These are phyloP conservation scores for Hygrophorus russula DNA, from an alignment of 768 basidiomycete genomes.

Conservation along the genomic window DNA sequence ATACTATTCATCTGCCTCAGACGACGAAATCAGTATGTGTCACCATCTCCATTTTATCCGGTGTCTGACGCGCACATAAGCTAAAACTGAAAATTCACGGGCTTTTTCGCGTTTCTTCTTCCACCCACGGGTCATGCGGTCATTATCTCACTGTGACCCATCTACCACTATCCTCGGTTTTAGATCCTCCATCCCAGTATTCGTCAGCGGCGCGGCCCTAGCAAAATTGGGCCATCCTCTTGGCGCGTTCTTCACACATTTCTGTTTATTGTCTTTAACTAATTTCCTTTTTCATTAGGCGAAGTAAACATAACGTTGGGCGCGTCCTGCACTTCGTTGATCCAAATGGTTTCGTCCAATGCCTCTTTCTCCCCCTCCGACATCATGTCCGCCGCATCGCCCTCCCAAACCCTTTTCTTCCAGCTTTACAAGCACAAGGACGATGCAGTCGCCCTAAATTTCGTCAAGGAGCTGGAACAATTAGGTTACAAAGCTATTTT, in stretches of 20 bases:
- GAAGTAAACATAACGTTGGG: conserved; percentile 76
- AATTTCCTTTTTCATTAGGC: conserved; percentile 30
- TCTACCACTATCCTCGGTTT: conserved; percentile 68
- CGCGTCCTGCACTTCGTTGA: conserved; percentile 51
- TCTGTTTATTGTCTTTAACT: not conserved
- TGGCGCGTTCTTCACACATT: conserved; percentile 21
- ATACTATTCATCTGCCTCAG: conserved; percentile 80
- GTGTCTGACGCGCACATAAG: conserved; percentile 23
- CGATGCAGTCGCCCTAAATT: conserved; percentile 51
- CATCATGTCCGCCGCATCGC: conserved; percentile 45
- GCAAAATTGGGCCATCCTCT: conserved; percentile 82
- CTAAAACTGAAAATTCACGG: conserved; percentile 55
- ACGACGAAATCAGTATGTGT: conserved; percentile 71
- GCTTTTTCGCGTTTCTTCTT: conserved; percentile 87
- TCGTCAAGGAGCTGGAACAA: conserved; percentile 58
- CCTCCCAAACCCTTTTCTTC: conserved; percentile 61
- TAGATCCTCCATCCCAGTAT: conserved; percentile 65
- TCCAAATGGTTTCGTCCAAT: conserved; percentile 81
- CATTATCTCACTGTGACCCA: conserved; percentile 51
- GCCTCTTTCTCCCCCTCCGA: conserved; percentile 56
- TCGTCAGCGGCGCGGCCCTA: conserved; percentile 73
- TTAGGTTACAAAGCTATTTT: conserved; percentile 84
- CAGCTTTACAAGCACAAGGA: conserved; percentile 79
- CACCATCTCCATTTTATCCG: not conserved
- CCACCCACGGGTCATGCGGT: conserved; percentile 67